phyloP scores from a whole-genome alignment of 164 flowering plant genomes.

The grape (Vitis vinifera) region ASM3070453v1 NC_081807.1:2454001-2454500 shows the following conservation, averaged over 20 bases:
- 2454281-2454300: neutral
- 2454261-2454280: neutral
- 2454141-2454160: no score
- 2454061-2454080: no score
- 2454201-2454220: no score
- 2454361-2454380: neutral
- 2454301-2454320: neutral
- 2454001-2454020: no score
- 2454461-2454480: constrained; percentile 8
- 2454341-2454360: neutral
- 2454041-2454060: no score
- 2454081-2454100: no score
- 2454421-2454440: neutral
- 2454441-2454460: constrained; percentile 6
- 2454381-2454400: neutral
- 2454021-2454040: no score
- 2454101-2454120: no score
- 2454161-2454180: no score
- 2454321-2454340: constrained; percentile 3
- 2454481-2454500: constrained; percentile 5
- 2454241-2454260: neutral
- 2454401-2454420: neutral
- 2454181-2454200: no score
- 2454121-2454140: no score
- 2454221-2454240: neutral